Evolutionary conservation across 2,329 filamentous ascomycete species (phyloP).

Genomic region (Sarocladiaceae sp.): DNA sequence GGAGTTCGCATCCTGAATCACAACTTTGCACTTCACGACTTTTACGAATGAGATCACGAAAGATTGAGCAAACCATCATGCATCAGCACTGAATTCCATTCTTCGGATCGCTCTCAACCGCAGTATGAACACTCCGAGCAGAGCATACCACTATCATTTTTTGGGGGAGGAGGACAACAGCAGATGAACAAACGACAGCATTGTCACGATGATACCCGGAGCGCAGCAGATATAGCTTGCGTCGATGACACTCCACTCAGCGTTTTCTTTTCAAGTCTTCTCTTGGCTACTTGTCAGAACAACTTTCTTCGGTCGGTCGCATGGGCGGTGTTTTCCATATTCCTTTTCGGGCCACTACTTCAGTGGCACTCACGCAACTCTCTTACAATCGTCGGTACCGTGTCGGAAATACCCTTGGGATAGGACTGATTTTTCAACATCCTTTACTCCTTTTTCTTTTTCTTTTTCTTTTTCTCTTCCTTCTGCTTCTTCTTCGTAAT

Average conservation of each 20-base stretch:
- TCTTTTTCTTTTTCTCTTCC: neutral
- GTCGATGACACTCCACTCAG: conserved; percentile 32
- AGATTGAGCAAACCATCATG: conserved; percentile 1
- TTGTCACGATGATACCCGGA: conserved; percentile 36
- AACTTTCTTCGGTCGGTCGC: conserved; percentile 20
- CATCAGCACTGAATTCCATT: no score
- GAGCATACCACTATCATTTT: no score
- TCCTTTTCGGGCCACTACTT: no score
- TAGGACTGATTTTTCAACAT: neutral
- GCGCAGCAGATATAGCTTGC: conserved; percentile 24
- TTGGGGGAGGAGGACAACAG: conserved; percentile 5
- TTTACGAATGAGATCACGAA: conserved; percentile 12
- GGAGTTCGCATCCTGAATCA: conserved; percentile 1
- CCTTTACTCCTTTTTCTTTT: neutral
- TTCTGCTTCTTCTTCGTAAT: no score
- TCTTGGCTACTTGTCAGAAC: conserved; percentile 15
- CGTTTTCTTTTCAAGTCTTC: conserved; percentile 17
- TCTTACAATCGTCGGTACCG: no score
- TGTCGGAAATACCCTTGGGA: neutral
- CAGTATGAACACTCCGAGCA: no score
- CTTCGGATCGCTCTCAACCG: no score
- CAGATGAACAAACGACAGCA: conserved; percentile 8
- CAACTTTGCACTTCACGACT: conserved; percentile 11
- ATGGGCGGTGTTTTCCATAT: conserved; percentile 25
- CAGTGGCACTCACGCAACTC: no score